Base-by-base conservation (phyloP, 441 rosid genomes). In the Pelargonium exstipulatum region DNA sequence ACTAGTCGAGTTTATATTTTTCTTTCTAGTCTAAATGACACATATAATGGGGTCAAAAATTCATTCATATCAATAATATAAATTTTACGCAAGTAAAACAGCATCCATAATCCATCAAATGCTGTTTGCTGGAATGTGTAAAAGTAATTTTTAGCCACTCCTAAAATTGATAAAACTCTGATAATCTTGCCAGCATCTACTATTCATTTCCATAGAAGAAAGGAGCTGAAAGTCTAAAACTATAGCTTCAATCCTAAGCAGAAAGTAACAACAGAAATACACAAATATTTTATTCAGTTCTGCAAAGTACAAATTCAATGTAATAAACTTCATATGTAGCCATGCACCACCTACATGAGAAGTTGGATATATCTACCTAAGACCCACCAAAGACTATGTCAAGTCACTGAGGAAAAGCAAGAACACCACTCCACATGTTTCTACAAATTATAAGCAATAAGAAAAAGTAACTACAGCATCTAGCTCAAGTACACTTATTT, bases 401-500 rank as follows among this genome's bases (percentile, higher is more conserved):
- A 13, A 48, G 58, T 29, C 65, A 45, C 35, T 13, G 43, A 57
- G 51, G 14, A 60, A 58, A 24, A n/a, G 18, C 40, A 71, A 2
- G 26, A 58, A 16, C 61, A 57, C 60, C 60, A 18, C 67, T 63
- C 4, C 26, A 69, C 43, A 66, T 53, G 5, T 24, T 42, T 60
- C 67, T 17, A 53, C 57, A 24, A 66, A 16, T 65, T 46, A 57
- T 5, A 22, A 72, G 4, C 64, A 49, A 51, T 35, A 12, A 40
- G 72, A 53, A 14, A n/a, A 53, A n/a, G 60, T n/a, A n/a, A 14
- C n/a, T 14, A 5, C n/a, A 26, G 22, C 0, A 13, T 62, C 35
- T 17, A 14, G 46, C 26, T 22, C 3, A 24, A 64, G 24, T 37
- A 67, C 58, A 35, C 8, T 43, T 9, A 60, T 13, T 22, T 60